phyloP scores from a whole-genome alignment of 2,329 filamentous ascomycete genomes.

The Shiraia bambusicola region DNA sequence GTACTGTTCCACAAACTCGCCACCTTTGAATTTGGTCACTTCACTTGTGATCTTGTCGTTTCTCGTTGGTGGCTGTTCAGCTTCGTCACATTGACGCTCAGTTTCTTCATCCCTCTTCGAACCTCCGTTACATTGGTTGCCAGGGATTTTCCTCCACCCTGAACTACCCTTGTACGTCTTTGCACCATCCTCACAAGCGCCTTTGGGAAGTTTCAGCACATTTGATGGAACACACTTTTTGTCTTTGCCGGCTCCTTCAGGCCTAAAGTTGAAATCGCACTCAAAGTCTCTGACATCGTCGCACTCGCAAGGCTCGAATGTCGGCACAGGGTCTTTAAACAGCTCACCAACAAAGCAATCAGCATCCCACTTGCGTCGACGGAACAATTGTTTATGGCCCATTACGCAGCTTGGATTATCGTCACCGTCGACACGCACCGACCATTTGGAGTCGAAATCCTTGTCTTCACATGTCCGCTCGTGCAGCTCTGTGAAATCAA shows the following conservation, averaged over 20 bases:
- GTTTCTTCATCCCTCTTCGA: conserved; percentile 53
- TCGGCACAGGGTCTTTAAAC: conserved; percentile 74
- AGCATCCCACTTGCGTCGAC: conserved; percentile 79
- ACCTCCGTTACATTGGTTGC: conserved; percentile 51
- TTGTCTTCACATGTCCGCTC: conserved; percentile 73
- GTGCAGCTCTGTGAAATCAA: conserved; percentile 82
- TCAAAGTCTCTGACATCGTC: conserved; percentile 78
- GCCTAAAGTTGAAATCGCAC: conserved; percentile 90
- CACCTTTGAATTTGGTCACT: conserved; percentile 63
- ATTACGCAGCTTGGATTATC: conserved; percentile 86
- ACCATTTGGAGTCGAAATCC: conserved; percentile 82
- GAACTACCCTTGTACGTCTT: conserved; percentile 82
- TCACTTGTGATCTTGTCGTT: conserved; percentile 67
- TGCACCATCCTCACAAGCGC: conserved; percentile 69
- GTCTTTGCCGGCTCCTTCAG: conserved; percentile 49
- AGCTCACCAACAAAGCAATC: conserved; percentile 87
- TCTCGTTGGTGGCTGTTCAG: conserved; percentile 53
- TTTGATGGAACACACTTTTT: conserved; percentile 68
- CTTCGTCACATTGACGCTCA: conserved; percentile 73
- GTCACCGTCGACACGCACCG: conserved; percentile 76
- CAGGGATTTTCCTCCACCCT: conserved; percentile 87
- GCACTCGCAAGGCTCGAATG: conserved; percentile 77
- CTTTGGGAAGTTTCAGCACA: conserved; percentile 66
- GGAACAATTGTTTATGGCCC: conserved; percentile 90
- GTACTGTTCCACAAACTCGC: conserved; percentile 58